Conservation (phyloP, 805 yeast species). For the Yarrowia sp. region DNA sequence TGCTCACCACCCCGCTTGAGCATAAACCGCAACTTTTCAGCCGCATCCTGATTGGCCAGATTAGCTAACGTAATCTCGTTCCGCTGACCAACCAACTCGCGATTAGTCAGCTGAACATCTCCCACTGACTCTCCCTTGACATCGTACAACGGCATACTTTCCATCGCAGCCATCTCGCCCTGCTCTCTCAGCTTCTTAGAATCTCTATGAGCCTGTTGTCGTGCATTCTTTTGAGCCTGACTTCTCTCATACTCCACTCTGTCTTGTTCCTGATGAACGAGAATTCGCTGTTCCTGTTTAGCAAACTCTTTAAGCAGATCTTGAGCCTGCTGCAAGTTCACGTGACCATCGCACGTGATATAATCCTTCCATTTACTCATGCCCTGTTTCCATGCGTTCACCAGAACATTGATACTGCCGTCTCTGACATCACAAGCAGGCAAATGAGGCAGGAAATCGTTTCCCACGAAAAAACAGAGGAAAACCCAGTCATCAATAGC, state of each 20-base stretch:
- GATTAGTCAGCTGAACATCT: constrained; percentile 60
- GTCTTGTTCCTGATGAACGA: constrained; percentile 53
- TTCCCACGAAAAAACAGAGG: constrained; percentile 97
- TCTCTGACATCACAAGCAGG: constrained; percentile 95
- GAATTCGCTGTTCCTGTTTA: constrained; percentile 72
- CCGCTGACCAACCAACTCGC: constrained; percentile 65
- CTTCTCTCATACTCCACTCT: not conserved
- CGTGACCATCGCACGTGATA: constrained; percentile 84
- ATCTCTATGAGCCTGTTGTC: not conserved
- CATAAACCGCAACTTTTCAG: constrained; percentile 52
- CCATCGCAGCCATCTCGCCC: constrained; percentile 68
- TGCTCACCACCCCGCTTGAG: constrained; percentile 27
- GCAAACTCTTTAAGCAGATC: constrained; percentile 63
- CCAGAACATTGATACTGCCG: constrained; percentile 80
- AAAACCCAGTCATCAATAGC: constrained; percentile 99
- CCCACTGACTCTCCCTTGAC: constrained; percentile 74
- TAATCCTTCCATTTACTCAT: constrained; percentile 69
- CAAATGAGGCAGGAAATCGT: constrained; percentile 94
- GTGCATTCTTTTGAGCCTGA: not conserved
- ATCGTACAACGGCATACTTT: constrained; percentile 72
- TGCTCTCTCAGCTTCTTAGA: constrained; percentile 62
- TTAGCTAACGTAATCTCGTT: constrained; percentile 66
- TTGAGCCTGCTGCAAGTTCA: constrained; percentile 76
- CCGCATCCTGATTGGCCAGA: constrained; percentile 67
- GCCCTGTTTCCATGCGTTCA: constrained; percentile 76